Evolutionary conservation across 352 stramenopile genomes (phyloP), one percentile per base, ranked within the genome.

Genomic region (Pythium volutum): DNA sequence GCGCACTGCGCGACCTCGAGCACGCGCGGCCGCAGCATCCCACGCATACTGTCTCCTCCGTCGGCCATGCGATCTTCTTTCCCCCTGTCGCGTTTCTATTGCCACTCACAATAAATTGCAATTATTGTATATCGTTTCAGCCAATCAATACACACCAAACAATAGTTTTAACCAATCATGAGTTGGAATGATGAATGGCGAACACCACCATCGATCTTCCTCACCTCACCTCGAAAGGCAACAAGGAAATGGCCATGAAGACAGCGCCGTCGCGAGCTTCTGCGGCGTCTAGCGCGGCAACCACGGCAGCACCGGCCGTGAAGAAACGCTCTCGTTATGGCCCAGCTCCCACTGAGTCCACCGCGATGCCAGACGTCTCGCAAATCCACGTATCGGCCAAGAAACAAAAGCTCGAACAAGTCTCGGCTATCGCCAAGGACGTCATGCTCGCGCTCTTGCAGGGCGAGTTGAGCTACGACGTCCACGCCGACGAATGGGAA

Each of bases 371-470:
- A 8, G 18, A 31, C 12, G 22, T 45, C 11, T 22, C 20, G 8
- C 27, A 36, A 8, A 26, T 54, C 42, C 31, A 55, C 27, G 64
- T 64, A 12, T 64, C 59, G 25, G 59, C 15, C 50, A 92, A 92
- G 74, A 89, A 88, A 64, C 71, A 90, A 72, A 76, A 75, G 18
- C 64, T 93, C 23, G 73, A 76, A 57, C 39, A 81, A 48, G 78
- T 83, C 26, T 84, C 84, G 14, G 55, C 77, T 23, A 75, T 81
- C 23, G 84, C 84, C 27, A 80, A 88, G 43, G 78, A 91, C 49
- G 79, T 88, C 48, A 93, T 93, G 72, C 79, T 89, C 51, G 55
- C 62, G 41, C 64, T 84, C 45, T 62, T 93, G 54, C 66, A 66
- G n/a, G 76, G 74, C 45, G 67, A 82, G 18, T 63, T 87, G 36